Conservation (phyloP, 805 yeast species). For the Kuraishia ogatae region DNA sequence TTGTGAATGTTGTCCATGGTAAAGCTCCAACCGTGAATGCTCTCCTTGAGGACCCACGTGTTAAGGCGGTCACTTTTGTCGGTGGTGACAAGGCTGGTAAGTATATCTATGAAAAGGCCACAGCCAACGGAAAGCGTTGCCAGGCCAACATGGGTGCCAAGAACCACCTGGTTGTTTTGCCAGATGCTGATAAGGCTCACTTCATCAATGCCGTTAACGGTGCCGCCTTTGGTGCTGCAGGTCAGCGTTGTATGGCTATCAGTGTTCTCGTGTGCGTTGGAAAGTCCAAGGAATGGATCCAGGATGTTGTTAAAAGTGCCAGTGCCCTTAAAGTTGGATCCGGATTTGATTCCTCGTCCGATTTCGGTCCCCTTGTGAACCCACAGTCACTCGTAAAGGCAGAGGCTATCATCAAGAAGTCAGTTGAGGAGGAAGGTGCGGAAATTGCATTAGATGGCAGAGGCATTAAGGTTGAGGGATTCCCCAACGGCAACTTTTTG, state of each 20-base stretch:
- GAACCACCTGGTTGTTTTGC: slow-evolving; percentile 65
- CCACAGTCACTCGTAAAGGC: slow-evolving; percentile 48
- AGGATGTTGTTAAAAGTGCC: slow-evolving; percentile 52
- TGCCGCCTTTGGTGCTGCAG: slow-evolving; percentile 80
- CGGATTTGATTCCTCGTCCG: slow-evolving; percentile 56
- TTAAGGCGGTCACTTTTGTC: slow-evolving; percentile 71
- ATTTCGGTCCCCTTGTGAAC: slow-evolving; percentile 68
- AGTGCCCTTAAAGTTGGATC: slow-evolving; percentile 48
- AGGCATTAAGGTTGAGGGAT: slow-evolving; percentile 30
- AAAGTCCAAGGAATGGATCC: slow-evolving; percentile 51
- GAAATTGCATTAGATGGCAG: slow-evolving; percentile 58
- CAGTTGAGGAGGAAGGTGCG: slow-evolving; percentile 50
- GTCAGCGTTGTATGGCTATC: slow-evolving; percentile 78
- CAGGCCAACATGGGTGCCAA: slow-evolving; percentile 77
- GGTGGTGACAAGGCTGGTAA: slow-evolving; percentile 76
- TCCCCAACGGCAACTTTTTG: slow-evolving; percentile 53
- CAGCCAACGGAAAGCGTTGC: slow-evolving; percentile 63
- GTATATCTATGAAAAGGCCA: slow-evolving; percentile 59
- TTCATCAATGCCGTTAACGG: slow-evolving; percentile 60
- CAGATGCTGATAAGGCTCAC: slow-evolving; percentile 61
- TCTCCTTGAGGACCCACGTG: slow-evolving; percentile 61
- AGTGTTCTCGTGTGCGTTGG: slow-evolving; percentile 70
- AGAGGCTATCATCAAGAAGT: slow-evolving; percentile 44
- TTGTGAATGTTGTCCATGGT: slow-evolving; percentile 66
- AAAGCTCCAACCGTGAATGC: slow-evolving; percentile 65